Percentiles rank a stretch among this genome's conserved stretches.
phyloP scores from a whole-genome alignment of 306 rosid genomes.

The Corylus heterophylla region DNA sequence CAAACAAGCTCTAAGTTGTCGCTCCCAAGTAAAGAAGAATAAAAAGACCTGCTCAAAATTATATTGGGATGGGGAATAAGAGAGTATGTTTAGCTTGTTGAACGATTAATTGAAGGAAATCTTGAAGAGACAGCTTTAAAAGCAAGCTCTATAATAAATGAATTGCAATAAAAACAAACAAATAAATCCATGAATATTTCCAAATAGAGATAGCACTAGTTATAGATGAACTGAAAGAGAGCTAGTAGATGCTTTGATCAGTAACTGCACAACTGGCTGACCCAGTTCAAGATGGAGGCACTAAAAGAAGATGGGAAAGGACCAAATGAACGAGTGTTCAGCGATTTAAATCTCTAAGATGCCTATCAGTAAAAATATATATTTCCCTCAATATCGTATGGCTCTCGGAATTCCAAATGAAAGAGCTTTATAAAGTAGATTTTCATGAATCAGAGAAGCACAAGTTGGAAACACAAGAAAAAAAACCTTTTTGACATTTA shows the following conservation, averaged over 20 bases:
- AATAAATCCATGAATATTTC: not conserved
- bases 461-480: not conserved
- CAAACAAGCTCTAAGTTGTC: not conserved
- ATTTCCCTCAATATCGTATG: not conserved
- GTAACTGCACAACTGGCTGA: not conserved
- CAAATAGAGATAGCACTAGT: not conserved
- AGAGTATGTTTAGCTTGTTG: not conserved
- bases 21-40: not conserved
- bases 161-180: not conserved
- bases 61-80: not conserved
- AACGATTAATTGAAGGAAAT: not conserved
- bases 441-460: not conserved
- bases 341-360: not conserved
- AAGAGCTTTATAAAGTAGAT: not conserved
- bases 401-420: not conserved
- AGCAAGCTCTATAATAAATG: not conserved
- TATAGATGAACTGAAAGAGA: not conserved
- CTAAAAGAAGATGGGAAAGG: not conserved
- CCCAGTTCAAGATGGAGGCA: not conserved
- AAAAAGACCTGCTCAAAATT: not conserved
- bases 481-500: not conserved
- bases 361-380: not conserved
- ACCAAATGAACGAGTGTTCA: not conserved
- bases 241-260: not conserved
- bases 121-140: slow-evolving; percentile 2